Evolutionary conservation across 805 yeast species (phyloP), one percentile per base, ranked within the genome.

Genomic region (Starmerella sp.): DNA sequence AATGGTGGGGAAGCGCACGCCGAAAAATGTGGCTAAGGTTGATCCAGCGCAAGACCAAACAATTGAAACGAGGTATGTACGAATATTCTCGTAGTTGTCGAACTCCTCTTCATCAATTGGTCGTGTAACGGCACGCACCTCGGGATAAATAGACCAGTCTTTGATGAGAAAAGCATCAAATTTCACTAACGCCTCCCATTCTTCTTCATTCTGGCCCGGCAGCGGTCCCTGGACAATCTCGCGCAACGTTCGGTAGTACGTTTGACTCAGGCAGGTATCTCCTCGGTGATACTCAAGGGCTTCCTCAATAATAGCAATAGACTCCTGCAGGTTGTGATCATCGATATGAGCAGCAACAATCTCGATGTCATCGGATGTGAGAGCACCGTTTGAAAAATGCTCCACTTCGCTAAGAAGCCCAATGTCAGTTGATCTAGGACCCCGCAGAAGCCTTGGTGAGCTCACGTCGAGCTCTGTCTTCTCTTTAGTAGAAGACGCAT

Each of bases 81-180:
- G 72, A 52, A 78, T 60, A 9, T 81, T 79, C 54, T 80, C 82
- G 48, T 69, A 71, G 1, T 48, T 38, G 4, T 48, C 58, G 37
- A 14, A 44, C 13, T 54, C 60, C 8, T 46, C 61, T 52, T 79
- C 82, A 59, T 79, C 84, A 46, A 63, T 68, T 1, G 82, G 76
- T 22, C 75, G 77, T 7, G 78, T 75, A 32, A 79, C 77, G 6
- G 84, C 75, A 34, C 84, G 68, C 15, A 81, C 81, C 62, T 80
- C 83, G 4, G 83, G 82, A 57, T 80, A 80, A 5, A 82, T 82
- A 0, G 83, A 78, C 65, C 75, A 76, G 57, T 64, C 68, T 41
- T 57, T 45, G 49, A 69, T 69, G 45, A 77, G 63, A 28, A 72
- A 74, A 3, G 80, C 80, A 55, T 75, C 75, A 30, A 73, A 63